Evolutionary conservation across 2,329 filamentous ascomycete species (phyloP).

Genomic region (Cladosporium velox): DNA sequence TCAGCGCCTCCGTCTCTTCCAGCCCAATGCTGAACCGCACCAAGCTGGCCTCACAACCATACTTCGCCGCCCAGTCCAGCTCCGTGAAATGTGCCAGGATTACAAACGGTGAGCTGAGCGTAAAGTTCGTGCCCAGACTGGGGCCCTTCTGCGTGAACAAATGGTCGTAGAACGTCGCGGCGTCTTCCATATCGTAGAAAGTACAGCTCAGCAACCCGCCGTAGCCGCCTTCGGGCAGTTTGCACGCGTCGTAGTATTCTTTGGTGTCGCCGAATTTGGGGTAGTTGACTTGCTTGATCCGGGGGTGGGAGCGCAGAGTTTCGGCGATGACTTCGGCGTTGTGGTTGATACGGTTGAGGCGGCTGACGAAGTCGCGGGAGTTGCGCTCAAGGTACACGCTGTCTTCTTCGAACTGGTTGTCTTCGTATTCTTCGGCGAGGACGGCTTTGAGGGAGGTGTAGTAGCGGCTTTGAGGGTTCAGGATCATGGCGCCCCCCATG

Average conservation of each 20-base stretch:
- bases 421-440: constrained; percentile 71
- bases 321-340: constrained; percentile 84
- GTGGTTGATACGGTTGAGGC: constrained; percentile 79
- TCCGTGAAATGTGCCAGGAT: constrained; percentile 89
- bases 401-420: constrained; percentile 94
- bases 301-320: constrained; percentile 61
- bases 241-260: constrained; percentile 75
- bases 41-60: constrained; percentile 77
- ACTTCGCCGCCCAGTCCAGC: constrained; percentile 83
- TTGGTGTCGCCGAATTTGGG: constrained; percentile 75
- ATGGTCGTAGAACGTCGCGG: constrained; percentile 80
- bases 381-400: constrained; percentile 94
- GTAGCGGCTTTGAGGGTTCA: constrained; percentile 68
- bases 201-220: constrained; percentile 85
- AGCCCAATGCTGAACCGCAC: constrained; percentile 87
- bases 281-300: constrained; percentile 81
- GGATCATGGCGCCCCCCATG: constrained; percentile 77
- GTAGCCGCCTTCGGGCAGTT: constrained; percentile 75
- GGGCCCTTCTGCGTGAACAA: constrained; percentile 90
- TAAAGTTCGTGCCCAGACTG: constrained; percentile 95
- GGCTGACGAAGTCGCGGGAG: constrained; percentile 82
- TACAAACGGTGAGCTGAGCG: constrained; percentile 84
- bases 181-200: constrained; percentile 69
- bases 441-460: constrained; percentile 69
- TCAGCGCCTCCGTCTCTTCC: constrained; percentile 72